Percentiles rank a stretch among this genome's conserved stretches.
These are phyloP conservation scores for Alternaria arbusti DNA, from an alignment of 2,329 filamentous ascomycete genomes.

Conservation along the genomic window DNA sequence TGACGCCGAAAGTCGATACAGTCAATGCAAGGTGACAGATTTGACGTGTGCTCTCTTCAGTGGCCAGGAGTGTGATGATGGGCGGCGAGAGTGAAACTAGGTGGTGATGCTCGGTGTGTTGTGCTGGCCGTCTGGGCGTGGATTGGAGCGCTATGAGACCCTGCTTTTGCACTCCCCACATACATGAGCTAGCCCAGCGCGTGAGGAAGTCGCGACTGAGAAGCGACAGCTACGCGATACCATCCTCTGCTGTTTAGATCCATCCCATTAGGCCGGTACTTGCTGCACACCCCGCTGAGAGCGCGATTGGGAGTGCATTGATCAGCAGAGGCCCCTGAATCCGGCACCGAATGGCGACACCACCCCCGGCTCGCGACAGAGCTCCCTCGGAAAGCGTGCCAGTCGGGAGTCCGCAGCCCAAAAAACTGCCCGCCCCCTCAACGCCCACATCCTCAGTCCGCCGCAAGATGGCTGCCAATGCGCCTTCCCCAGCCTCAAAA, in stretches of 20 bases:
- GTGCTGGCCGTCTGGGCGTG: neutral
- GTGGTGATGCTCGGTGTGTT: constrained; percentile 2
- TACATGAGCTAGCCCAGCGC: neutral
- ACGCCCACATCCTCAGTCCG: constrained; percentile 38
- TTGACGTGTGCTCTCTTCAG: constrained; percentile 13
- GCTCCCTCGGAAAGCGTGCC: constrained; percentile 9
- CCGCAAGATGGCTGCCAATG: constrained; percentile 44
- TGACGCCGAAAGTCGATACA: neutral
- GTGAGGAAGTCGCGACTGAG: constrained; percentile 1
- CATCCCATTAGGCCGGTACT: neutral
- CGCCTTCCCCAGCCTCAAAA: constrained; percentile 34
- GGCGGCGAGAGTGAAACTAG: neutral
- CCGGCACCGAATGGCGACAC: constrained; percentile 10
- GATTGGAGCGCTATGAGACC: neutral
- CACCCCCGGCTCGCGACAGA: constrained; percentile 17
- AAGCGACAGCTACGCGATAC: neutral
- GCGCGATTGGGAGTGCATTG: neutral
- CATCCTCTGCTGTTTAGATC: neutral
- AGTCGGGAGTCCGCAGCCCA: constrained; percentile 14
- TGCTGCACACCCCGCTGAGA: neutral
- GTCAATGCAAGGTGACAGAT: neutral
- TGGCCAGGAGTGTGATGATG: constrained; percentile 1
- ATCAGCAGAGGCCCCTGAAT: constrained; percentile 8
- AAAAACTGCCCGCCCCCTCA: constrained; percentile 30
- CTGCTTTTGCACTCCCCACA: constrained; percentile 5